These are phyloP conservation scores for Solanum commersonii DNA, from an alignment of 257 asterid species.

Conservation along the genomic window DNA sequence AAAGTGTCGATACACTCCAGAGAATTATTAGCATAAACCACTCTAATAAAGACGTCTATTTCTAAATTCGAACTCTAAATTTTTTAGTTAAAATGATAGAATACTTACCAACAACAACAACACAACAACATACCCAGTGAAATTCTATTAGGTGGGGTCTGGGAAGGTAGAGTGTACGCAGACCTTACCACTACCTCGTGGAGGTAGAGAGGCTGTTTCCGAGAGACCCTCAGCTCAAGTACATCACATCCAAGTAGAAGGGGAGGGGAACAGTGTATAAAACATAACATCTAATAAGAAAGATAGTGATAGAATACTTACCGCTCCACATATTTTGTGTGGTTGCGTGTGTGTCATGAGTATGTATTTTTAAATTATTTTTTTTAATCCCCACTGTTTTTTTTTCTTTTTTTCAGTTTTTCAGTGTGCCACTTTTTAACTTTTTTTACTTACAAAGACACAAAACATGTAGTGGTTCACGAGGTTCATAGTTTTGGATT, in stretches of 20 bases:
- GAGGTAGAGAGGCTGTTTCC: too few relatives aligned
- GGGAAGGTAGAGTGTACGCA: too few relatives aligned
- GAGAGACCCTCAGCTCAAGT: too few relatives aligned
- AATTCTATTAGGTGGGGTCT: too few relatives aligned
- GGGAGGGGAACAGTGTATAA: too few relatives aligned
- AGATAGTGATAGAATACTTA: background rate
- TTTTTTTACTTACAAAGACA: background rate
- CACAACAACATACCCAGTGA: too few relatives aligned
- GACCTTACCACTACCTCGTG: too few relatives aligned
- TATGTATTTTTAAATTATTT: background rate
- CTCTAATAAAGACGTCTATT: background rate
- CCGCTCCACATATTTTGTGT: background rate
- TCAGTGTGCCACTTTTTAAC: background rate
- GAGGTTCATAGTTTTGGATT: background rate
- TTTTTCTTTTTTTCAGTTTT: background rate
- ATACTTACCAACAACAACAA: too few relatives aligned
- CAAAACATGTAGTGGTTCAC: background rate
- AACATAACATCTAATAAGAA: too few relatives aligned
- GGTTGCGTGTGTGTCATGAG: background rate
- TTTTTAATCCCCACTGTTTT: background rate
- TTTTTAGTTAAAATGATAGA: background rate
- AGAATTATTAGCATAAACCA: background rate
- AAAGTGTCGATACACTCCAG: background rate
- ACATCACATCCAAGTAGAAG: too few relatives aligned
- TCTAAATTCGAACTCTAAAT: fast-evolving